Base-by-base conservation (phyloP, 208 protist genomes). In the Leishmania aethiopica region DNA sequence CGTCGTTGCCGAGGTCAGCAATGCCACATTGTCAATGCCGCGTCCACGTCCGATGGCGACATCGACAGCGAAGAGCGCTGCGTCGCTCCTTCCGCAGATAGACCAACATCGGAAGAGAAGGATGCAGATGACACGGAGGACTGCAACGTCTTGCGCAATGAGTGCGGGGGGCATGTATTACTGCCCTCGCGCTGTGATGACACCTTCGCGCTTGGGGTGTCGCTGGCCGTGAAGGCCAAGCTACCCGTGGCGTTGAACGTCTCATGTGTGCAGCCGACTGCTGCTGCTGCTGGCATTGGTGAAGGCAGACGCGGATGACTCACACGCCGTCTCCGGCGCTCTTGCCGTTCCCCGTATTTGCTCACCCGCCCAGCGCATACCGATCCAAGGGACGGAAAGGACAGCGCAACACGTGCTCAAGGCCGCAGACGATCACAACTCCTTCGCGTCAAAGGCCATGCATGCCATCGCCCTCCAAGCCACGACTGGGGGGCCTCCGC, bases 111-210 rank as follows among this genome's bases (percentile, higher is more conserved):
- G 32, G 73, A 35, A 47, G 53, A 77, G 7, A 4, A 45, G 13
- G 51, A 60, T 19, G 77, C 59, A 8, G 37, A 77, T 3, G 59
- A 11, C 42, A 77, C n/a, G 22, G 82, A 78, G 17, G 72, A 81
- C 19, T 62, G n/a, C 59, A 70, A 76, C n/a, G 72, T 60, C 19
- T 71, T 87, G 60, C 77, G 77, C 74, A 90, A 87, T 80, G 86
- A 84, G 64, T 89, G 84, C 40, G 89, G 80, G 8, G 86, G 86
- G 79, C 84, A 71, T 17, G 72, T 90, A 15, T 87, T 81, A 17
- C 73, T 73, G 15, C 75, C 77, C 1, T 92, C 86, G 8, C 84
- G 71, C 73, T 75, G 72, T 72, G 78, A 77, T 79, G 80, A 76
- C 19, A 37, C 64, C 51, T 40, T 75, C 45, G 47, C 25, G 51